A percentile compares a stretch with the other conserved stretches of the same genome.
phyloP scores from a whole-genome alignment of 1,284 basidiomycete species.

The Ceratorhiza oryzae-sativae region DNA sequence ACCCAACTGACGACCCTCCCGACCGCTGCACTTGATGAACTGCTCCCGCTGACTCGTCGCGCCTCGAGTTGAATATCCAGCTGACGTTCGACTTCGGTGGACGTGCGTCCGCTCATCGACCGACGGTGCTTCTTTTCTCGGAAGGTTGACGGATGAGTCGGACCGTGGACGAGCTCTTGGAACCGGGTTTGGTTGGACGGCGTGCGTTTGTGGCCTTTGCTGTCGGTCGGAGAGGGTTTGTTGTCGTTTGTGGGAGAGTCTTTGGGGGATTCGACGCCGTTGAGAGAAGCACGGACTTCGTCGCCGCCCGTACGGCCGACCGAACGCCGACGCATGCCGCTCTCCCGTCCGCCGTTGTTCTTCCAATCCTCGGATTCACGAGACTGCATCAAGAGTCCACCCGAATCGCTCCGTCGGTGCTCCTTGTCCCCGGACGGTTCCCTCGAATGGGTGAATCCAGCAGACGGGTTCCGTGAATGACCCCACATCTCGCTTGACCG shows the following conservation, averaged over 20 bases:
- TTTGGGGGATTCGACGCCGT: not conserved
- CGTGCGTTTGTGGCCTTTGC: constrained; percentile 5
- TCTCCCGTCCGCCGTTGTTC: constrained; percentile 8
- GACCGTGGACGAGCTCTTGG: constrained; percentile 34
- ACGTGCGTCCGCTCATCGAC: constrained; percentile 16
- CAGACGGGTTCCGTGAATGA: constrained; percentile 1
- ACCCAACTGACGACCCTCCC: constrained; percentile 20
- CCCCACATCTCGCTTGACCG: not conserved
- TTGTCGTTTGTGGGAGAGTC: not conserved
- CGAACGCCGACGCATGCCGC: constrained; percentile 23
- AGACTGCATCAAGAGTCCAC: constrained; percentile 11
- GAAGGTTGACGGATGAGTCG: not conserved
- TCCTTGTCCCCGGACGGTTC: constrained; percentile 11
- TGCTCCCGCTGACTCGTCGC: constrained; percentile 13
- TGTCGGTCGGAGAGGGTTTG: not conserved
- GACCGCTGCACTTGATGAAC: not conserved
- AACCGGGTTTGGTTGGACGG: constrained; percentile 29
- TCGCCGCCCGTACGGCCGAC: constrained; percentile 15
- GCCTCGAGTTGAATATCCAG: constrained; percentile 44
- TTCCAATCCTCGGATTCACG: constrained; percentile 17
- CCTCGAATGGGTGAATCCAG: not conserved
- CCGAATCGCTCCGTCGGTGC: constrained; percentile 24
- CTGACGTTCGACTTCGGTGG: constrained; percentile 39
- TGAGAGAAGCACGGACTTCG: not conserved
- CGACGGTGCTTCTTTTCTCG: constrained; percentile 1